These are phyloP conservation scores for Acer yangbiense DNA, from an alignment of 345 rosid genomes.

Conservation along the genomic window DNA sequence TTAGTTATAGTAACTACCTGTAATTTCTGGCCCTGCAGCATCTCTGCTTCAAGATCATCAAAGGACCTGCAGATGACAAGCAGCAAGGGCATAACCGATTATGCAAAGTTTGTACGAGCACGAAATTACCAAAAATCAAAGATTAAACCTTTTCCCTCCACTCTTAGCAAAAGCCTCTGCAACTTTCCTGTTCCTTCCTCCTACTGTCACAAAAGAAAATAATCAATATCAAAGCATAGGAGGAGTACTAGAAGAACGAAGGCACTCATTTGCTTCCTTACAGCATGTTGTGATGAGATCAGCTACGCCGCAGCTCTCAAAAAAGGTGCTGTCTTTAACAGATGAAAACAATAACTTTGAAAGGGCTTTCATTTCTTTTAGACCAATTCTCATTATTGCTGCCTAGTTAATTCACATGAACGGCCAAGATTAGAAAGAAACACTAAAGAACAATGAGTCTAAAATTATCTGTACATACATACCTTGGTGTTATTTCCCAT, in stretches of 20 bases:
- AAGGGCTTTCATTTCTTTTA: slow-evolving; percentile 88
- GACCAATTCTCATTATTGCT: slow-evolving; percentile 95
- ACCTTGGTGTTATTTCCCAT: slow-evolving; percentile 99
- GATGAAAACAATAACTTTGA: slow-evolving; percentile 84
- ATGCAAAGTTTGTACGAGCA: background rate
- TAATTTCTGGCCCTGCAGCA: slow-evolving; percentile 92
- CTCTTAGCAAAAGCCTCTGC: slow-evolving; percentile 89
- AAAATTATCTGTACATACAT: slow-evolving; percentile 6
- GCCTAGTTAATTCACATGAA: slow-evolving; percentile 50
- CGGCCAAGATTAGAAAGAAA: slow-evolving; percentile 3
- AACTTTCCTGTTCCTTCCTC: slow-evolving; percentile 90
- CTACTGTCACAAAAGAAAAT: slow-evolving; percentile 49
- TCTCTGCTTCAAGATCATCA: slow-evolving; percentile 94
- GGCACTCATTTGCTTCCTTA: slow-evolving; percentile 41
- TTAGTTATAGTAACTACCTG: slow-evolving; percentile 55
- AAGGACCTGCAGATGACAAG: slow-evolving; percentile 60
- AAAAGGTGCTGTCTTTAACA: slow-evolving; percentile 83
- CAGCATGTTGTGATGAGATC: slow-evolving; percentile 93
- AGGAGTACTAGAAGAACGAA: background rate
- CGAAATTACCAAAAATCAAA: background rate
- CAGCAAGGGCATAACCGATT: slow-evolving; percentile 12
- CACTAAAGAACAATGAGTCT: background rate
- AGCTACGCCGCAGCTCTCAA: slow-evolving; percentile 97
- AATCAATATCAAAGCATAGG: slow-evolving; percentile 14
- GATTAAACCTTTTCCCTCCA: slow-evolving; percentile 69